Base-by-base conservation (phyloP, 2,329 filamentous ascomycete species). In the Phyllosticta citribraziliensis region DNA sequence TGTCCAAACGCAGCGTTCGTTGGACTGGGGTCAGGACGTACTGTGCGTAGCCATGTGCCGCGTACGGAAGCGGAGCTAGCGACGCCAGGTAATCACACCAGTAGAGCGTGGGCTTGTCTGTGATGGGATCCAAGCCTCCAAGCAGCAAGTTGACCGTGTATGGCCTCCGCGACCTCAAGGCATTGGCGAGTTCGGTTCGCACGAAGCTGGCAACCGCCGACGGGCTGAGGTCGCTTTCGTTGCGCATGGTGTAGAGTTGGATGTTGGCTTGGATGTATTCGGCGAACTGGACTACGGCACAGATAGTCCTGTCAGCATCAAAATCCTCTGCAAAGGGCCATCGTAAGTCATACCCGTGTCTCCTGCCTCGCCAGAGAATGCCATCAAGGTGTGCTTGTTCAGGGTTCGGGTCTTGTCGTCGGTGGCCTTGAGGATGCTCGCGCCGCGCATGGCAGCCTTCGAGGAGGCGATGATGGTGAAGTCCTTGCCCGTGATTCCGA, bases 241-340 rank as follows among this genome's bases (percentile, higher is more conserved):
- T 97, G 73, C 95, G 91, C 92, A 97, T 99, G 67, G 89, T 91
- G 80, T 99, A 99, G 73, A 99, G 88, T 78, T 96, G 91, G 65
- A 94, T 87, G 77, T 99, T 99, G 74, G 93, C 92, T 84, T 97
- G 92, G 75, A 99, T 95, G 80, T 93, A 99, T 80, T 99, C 94
- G 75, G 95, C 90, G 76, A 99, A 99, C 87, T 99, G 93, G 65
- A 97, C 92, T 96, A 73, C 64, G 64, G 54, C 40, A 35, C 9
- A 5, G 62, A 66, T 52, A 65, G 65, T 47, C 27, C 27, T 19
- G 63, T 62, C 47, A 61, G 22, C 64, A 67, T 64, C 67, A 58
- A 63, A 58, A n/a, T 25, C 25, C 9, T 14, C 55, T 33, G 56
- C 27, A 63, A 20, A 40, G 24, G 40, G 59, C 55, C 61, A 57